Evolutionary conservation across 352 stramenopile species (phyloP), one percentile per base, ranked within the genome.

Genomic region (Phytophthora constricta): DNA sequence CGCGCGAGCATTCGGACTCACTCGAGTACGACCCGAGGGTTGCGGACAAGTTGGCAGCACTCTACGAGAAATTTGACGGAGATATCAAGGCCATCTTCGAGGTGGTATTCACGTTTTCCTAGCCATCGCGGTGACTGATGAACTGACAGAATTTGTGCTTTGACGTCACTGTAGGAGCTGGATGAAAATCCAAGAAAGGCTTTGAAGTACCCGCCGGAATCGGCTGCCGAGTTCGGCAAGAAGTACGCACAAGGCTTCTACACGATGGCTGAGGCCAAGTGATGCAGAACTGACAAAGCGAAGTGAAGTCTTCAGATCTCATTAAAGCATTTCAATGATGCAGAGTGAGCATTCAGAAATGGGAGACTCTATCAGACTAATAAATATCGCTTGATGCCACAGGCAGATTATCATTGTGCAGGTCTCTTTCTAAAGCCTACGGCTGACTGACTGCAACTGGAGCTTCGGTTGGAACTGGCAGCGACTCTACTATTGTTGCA

Each of bases 241-340:
- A 88, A 86, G 62, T 94, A 94, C 42, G 86, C 86, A 1, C 86
- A 94, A 50, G 86, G 84, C 11, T 94, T 92, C 59, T 94, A 94
- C 78, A 92, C 86, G 23, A 91, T 89, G 72, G 86, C 86, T 0
- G 86, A 92, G 54, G 86, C 88, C 72, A 93, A 93, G 71, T 93
- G 52, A 79, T 28, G 13, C n/a, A 5, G 11, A 16, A 2, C 34
- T 19, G 16, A 61, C 4, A 10, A 16, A 20, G 23, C 16, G 28
- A 17, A 41, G 2, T 14, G 8, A 42, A 14, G 27, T 39, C 8
- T 17, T 54, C 31, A 5, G 17, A 20, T 26, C 43, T 4, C 43
- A 31, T 4, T 31, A 7, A 31, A 50, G 17, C 17, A 7, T 22
- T 48, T n/a, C n/a, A n/a, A n/a, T n/a, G n/a, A n/a, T 16, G 5